phyloP scores from a whole-genome alignment of 805 yeast species.

The Debaryomyces hansenii region DNA sequence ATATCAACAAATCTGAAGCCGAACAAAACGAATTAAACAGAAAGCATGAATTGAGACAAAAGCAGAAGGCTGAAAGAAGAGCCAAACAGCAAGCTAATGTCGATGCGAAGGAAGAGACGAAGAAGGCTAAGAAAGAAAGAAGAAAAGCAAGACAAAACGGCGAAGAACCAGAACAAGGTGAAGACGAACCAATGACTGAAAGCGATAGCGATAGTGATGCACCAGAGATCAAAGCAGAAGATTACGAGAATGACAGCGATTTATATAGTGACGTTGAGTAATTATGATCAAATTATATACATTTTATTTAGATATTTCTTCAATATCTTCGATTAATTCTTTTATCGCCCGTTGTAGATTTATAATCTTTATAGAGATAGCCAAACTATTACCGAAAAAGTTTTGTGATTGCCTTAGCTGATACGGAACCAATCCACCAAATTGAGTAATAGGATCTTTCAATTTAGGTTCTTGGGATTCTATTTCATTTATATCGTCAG shows the following conservation, averaged over 20 bases:
- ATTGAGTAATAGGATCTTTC: constrained; percentile 43
- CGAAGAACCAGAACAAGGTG: constrained; percentile 22
- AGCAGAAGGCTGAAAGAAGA: constrained; percentile 68
- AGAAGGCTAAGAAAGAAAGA: constrained; percentile 71
- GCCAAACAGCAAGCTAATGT: constrained; percentile 79
- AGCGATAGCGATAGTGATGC: constrained; percentile 29
- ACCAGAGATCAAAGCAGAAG: constrained; percentile 39
- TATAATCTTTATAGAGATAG: constrained; percentile 17
- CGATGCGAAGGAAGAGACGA: constrained; percentile 68
- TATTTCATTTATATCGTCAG: background rate
- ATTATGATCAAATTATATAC: constrained; percentile 1
- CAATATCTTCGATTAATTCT: constrained; percentile 16
- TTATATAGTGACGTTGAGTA: constrained; percentile 39
- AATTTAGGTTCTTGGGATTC: background rate
- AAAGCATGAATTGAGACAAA: constrained; percentile 60
- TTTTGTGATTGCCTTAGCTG: constrained; percentile 39
- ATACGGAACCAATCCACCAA: constrained; percentile 49
- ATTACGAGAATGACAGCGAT: constrained; percentile 53
- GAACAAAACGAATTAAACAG: constrained; percentile 66
- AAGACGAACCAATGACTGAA: constrained; percentile 25
- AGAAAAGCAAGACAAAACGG: constrained; percentile 51
- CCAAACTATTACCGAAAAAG: constrained; percentile 34
- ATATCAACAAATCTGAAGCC: constrained; percentile 57
- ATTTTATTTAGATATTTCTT: constrained; percentile 5
- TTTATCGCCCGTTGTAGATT: constrained; percentile 21